Evolutionary conservation across 192 early-diverging fungal genomes (phyloP).

Genomic region (Coemansia aciculifera): DNA sequence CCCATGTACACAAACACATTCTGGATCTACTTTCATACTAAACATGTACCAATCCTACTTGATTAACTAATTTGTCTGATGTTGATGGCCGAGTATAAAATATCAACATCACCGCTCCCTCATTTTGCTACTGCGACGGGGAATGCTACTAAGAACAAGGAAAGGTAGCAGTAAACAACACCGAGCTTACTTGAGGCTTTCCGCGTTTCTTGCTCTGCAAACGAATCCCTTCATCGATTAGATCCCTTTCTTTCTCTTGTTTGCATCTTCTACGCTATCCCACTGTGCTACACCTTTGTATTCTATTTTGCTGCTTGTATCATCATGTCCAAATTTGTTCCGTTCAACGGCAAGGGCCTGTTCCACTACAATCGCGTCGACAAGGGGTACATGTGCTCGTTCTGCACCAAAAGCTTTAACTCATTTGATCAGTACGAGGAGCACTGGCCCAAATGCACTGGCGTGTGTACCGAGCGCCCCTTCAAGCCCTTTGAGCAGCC

Average conservation of each 20-base stretch:
- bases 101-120: background rate
- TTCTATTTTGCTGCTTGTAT: background rate
- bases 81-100: background rate
- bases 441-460: slow-evolving; percentile 53
- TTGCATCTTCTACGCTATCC: background rate
- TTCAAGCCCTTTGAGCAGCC: slow-evolving; percentile 32
- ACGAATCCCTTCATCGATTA: background rate
- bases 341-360: slow-evolving; percentile 46
- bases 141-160: background rate
- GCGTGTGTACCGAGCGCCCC: slow-evolving; percentile 43
- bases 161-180: background rate
- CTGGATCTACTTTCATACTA: background rate
- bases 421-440: slow-evolving; percentile 35
- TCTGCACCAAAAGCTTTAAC: slow-evolving; percentile 36
- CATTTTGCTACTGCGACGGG: background rate
- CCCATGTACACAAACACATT: background rate
- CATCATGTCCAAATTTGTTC: slow-evolving; percentile 43
- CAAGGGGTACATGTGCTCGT: slow-evolving; percentile 24
- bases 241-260: background rate
- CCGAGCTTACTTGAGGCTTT: background rate
- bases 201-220: background rate
- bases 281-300: background rate
- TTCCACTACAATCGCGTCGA: slow-evolving; percentile 32
- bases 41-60: background rate
- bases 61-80: background rate